Percentiles rank a stretch among this genome's conserved stretches.
Evolutionary conservation across 2,329 filamentous ascomycete genomes (phyloP).

Genomic region (Pochonia chlamydosporia): DNA sequence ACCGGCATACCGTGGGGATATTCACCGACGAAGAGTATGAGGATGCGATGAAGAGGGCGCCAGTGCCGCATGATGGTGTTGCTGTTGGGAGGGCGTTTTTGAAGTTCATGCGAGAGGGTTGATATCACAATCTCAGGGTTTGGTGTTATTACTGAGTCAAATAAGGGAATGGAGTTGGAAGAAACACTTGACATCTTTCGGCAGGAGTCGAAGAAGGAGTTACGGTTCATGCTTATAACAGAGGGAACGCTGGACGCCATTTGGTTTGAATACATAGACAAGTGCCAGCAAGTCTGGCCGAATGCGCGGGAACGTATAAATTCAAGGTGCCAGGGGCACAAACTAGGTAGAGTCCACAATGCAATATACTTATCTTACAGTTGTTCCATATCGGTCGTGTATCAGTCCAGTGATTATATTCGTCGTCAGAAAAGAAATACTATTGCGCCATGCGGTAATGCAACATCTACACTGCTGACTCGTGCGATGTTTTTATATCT

Average conservation of each 20-base stretch:
- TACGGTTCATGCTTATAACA: not conserved
- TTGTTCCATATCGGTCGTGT: too few species aligned
- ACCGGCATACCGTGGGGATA: slow-evolving; percentile 60
- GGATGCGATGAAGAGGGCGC: slow-evolving; percentile 62
- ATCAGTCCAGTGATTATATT: too few species aligned
- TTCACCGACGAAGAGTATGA: slow-evolving; percentile 64
- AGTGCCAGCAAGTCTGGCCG: not conserved
- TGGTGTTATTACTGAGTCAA: too few species aligned
- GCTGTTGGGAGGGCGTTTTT: slow-evolving; percentile 68
- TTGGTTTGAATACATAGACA: not conserved
- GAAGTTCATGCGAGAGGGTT: slow-evolving; percentile 62
- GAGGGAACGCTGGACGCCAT: not conserved
- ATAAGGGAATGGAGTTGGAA: not conserved
- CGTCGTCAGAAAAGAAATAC: too few species aligned
- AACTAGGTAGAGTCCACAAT: too few species aligned
- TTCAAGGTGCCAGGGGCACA: too few species aligned
- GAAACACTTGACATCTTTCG: not conserved
- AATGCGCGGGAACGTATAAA: not conserved
- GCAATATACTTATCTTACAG: too few species aligned
- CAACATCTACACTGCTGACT: not conserved
- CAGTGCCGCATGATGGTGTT: slow-evolving; percentile 72
- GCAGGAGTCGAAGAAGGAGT: not conserved
- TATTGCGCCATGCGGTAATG: too few species aligned
- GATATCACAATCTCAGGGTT: slow-evolving; percentile 5
- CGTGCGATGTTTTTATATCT: not conserved